Evolutionary conservation across 2,329 filamentous ascomycete species (phyloP).

Genomic region (Arthroderma sp.): DNA sequence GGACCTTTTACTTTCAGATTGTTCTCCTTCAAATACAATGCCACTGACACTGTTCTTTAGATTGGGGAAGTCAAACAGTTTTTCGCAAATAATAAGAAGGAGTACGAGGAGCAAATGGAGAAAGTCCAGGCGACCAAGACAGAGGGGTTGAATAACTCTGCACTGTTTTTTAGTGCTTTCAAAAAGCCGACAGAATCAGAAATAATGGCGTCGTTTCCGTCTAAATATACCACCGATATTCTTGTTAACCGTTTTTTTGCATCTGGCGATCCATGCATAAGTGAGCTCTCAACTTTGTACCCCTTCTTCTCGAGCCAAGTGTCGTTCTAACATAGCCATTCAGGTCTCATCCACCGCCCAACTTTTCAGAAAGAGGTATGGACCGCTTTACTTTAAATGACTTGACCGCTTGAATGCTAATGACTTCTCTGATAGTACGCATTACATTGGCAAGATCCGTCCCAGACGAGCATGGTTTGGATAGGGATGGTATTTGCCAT

Average conservation of each 20-base stretch:
- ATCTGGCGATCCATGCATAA: constrained; percentile 53
- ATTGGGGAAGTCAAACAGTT: constrained; percentile 91
- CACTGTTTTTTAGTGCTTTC: constrained; percentile 63
- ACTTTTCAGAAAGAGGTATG: constrained; percentile 64
- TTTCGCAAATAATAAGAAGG: constrained; percentile 74
- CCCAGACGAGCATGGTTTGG: constrained; percentile 46
- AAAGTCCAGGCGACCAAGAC: constrained; percentile 57
- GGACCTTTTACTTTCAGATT: constrained; percentile 1
- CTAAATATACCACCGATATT: constrained; percentile 69
- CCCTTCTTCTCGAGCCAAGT: constrained; percentile 1
- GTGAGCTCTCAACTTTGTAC: constrained; percentile 27
- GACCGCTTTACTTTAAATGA: not conserved
- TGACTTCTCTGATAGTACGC: constrained; percentile 37
- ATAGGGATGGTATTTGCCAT: constrained; percentile 50
- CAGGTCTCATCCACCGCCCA: constrained; percentile 63
- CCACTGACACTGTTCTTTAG: constrained; percentile 23
- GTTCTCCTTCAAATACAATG: not conserved
- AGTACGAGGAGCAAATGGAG: constrained; percentile 69
- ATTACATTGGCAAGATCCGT: constrained; percentile 47
- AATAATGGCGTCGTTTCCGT: constrained; percentile 64
- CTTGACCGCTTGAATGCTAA: not conserved
- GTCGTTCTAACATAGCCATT: constrained; percentile 8
- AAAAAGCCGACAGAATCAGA: constrained; percentile 60
- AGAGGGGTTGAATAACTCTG: constrained; percentile 48
- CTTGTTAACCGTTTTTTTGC: constrained; percentile 86